Base-by-base conservation (phyloP, 1,139 yeast genomes). In the Geotrichum cucujoidarum region DNA sequence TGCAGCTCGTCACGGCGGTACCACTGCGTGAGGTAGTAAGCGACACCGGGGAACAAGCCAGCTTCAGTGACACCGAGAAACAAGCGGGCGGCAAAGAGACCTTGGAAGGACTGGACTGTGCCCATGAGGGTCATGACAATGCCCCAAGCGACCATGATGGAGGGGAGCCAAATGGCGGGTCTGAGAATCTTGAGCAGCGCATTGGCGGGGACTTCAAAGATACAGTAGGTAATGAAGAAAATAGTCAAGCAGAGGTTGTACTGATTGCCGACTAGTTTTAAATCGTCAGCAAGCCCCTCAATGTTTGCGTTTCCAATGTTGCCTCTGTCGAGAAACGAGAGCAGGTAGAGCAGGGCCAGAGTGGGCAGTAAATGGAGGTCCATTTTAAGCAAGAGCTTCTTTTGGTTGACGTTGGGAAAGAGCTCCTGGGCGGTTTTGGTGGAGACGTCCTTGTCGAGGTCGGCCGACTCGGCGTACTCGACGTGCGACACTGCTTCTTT, bases 271-370 rank as follows among this genome's bases (percentile, higher is more conserved):
- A 60, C 53, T 49, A 79, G 66, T 1, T 70, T 66, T 52, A 79
- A 61, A 54, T 78, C 83, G 14, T 64, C 68, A 54, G 72, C 77
- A 34, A 80, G 61, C 4, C 81, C 81, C 45, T 78, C 81, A 30
- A 79, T 69, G 55, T 79, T 68, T 0, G 84, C 85, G 58, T 76
- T 73, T 2, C 82, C 82, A 55, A 80, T 75, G 58, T 77, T 78
- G 51, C 77, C 77, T 56, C 83, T 67, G 60, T 80, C 86, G 53
- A 80, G 65, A 56, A 74, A 77, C 50, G 77, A 75, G 48, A 78
- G 65, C 43, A 78, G 70, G 54, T 78, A 78, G 45, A 78, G 69
- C 42, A 74, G 54, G 16, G 77, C 72, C 37, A 76, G 63, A 25
- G 53, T 45, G 4, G 62, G 62, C 6, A 60, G 38, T 20, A 60